Percentiles rank a stretch among this genome's conserved stretches.
Conservation (phyloP, 352 stramenopile genomes). For the Phytophthora melonis region DNA sequence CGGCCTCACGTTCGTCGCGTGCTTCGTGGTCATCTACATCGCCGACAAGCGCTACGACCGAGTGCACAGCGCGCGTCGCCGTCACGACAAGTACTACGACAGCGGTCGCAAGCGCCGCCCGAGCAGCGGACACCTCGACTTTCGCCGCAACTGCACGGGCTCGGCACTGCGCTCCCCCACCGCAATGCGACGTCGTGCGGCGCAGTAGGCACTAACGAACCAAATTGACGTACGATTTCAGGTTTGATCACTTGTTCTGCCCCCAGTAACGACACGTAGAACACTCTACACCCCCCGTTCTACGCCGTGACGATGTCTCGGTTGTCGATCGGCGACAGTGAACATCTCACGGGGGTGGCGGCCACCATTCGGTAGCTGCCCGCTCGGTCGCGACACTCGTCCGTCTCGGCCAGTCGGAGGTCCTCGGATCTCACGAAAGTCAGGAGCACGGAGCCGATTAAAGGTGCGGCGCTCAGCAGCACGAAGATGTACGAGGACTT, state of each 20-base stretch:
- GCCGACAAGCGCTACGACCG: constrained; percentile 44
- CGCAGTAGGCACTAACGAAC: constrained; percentile 19
- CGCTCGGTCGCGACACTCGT: constrained; percentile 34
- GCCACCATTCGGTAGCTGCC: constrained; percentile 39
- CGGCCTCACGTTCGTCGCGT: constrained; percentile 45
- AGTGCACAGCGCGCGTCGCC: constrained; percentile 33
- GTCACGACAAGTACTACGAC: constrained; percentile 34
- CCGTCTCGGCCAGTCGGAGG: not conserved
- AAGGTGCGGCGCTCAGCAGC: constrained; percentile 41
- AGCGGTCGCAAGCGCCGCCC: constrained; percentile 26
- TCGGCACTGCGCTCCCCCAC: constrained; percentile 21
- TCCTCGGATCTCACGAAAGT: constrained; percentile 42
- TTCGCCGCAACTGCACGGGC: constrained; percentile 24
- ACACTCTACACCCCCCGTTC: not conserved
- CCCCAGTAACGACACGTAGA: not conserved
- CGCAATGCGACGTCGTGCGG: constrained; percentile 25
- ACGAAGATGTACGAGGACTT: constrained; percentile 45
- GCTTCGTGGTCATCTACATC: constrained; percentile 49
- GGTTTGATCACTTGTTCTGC: not conserved
- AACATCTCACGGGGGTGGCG: constrained; percentile 8
- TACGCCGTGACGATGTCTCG: constrained; percentile 20
- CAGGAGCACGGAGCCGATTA: constrained; percentile 43
- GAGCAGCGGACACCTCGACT: constrained; percentile 25
- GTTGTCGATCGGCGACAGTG: no score
- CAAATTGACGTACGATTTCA: constrained; percentile 9